Evolutionary conservation across 805 yeast species (phyloP).

Genomic region (Isabelozyma rhagii): DNA sequence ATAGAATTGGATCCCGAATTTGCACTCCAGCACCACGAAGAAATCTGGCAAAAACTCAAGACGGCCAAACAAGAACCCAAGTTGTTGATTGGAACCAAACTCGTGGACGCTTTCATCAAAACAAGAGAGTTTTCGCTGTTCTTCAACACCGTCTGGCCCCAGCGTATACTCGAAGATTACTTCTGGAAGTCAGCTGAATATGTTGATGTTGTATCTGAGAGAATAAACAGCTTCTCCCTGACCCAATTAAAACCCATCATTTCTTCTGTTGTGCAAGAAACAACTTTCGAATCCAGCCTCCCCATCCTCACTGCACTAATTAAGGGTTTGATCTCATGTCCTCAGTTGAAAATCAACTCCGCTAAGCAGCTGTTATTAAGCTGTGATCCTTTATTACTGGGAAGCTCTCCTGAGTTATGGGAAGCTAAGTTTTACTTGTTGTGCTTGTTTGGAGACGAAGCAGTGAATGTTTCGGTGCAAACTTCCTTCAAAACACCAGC

Average conservation of each 20-base stretch:
- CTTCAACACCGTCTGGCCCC: slow-evolving; percentile 42
- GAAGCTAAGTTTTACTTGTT: slow-evolving; percentile 45
- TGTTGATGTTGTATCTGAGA: slow-evolving; percentile 33
- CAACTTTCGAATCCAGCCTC: not conserved
- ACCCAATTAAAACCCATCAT: slow-evolving; percentile 27
- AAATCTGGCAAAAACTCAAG: slow-evolving; percentile 14
- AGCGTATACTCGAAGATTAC: slow-evolving; percentile 12
- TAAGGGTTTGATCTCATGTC: slow-evolving; percentile 41
- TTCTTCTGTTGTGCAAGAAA: slow-evolving; percentile 11
- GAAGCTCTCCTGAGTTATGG: slow-evolving; percentile 32
- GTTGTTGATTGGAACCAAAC: slow-evolving; percentile 18
- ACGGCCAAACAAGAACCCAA: not conserved
- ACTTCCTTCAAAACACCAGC: slow-evolving; percentile 1
- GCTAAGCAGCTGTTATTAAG: slow-evolving; percentile 7
- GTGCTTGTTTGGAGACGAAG: slow-evolving; percentile 41
- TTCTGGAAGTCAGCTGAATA: slow-evolving; percentile 27
- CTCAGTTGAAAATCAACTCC: slow-evolving; percentile 13
- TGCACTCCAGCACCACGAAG: slow-evolving; percentile 43
- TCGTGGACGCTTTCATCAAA: slow-evolving; percentile 47
- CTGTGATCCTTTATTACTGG: slow-evolving; percentile 10
- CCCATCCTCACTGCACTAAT: slow-evolving; percentile 17
- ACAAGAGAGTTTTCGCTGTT: slow-evolving; percentile 59
- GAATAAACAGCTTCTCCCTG: slow-evolving; percentile 44
- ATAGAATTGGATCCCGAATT: slow-evolving; percentile 56
- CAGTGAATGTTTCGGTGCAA: not conserved